Conservation (phyloP, 139 green algal species). For the Chlorella sorokiniana region DNA sequence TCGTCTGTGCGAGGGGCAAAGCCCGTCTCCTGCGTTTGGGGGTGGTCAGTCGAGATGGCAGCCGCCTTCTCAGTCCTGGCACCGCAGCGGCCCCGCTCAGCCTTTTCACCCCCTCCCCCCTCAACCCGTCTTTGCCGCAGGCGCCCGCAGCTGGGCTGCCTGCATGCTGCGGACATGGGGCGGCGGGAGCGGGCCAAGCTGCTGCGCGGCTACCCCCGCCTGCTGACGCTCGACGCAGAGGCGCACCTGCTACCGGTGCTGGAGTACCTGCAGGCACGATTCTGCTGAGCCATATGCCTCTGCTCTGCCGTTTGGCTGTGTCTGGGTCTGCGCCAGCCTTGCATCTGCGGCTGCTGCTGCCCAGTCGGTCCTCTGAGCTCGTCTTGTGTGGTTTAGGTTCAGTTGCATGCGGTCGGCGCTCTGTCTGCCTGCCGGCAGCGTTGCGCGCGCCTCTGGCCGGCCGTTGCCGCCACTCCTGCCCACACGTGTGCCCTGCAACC, state of each 20-base stretch:
- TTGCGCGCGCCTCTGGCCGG: neutral
- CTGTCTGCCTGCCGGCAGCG: neutral
- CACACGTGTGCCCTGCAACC: neutral
- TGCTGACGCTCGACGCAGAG: conserved; percentile 32
- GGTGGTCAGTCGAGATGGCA: too few relatives aligned
- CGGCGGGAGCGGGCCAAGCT: neutral
- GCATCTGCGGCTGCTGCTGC: too few relatives aligned
- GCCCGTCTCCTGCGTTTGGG: too few relatives aligned
- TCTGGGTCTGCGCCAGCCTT: too few relatives aligned
- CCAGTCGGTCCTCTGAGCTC: too few relatives aligned
- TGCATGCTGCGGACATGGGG: conserved; percentile 28
- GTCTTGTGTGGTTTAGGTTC: too few relatives aligned
- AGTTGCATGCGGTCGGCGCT: neutral
- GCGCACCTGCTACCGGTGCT: conserved; percentile 31
- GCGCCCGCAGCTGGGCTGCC: conserved; percentile 10
- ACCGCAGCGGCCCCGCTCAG: neutral
- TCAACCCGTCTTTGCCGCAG: neutral
- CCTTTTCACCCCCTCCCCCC: neutral
- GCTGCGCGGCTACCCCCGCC: conserved; percentile 13
- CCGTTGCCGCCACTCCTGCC: neutral
- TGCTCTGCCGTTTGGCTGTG: too few relatives aligned
- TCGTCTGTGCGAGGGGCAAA: too few relatives aligned
- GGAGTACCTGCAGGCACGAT: conserved; percentile 36
- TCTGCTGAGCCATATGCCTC: too few relatives aligned
- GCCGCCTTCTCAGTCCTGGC: neutral